Base-by-base conservation (phyloP, 2,329 filamentous ascomycete species). In the Sphaerulina musiva region DNA sequence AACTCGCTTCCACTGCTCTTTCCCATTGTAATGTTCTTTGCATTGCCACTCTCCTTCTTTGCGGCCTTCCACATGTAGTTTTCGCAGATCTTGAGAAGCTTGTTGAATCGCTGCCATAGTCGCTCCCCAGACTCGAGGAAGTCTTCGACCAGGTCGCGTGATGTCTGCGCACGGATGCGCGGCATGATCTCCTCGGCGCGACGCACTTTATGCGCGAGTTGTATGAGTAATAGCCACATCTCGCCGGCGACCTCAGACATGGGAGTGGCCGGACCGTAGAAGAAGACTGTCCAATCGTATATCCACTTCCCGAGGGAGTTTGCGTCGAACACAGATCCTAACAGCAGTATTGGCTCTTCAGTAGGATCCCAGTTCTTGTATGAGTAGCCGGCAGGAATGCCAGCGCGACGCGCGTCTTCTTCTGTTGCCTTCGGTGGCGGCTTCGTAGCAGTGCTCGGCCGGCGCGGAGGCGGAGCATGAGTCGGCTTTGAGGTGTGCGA, bases 261-360 rank as follows among this genome's bases (percentile, higher is more conserved):
- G 48, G 90, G 88, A 9, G 87, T 89, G 40, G 82, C 81, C 11
- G 89, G 82, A 38, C 89, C 89, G 63, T 95, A 85, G 70, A 86
- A 85, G 76, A 89, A 95, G 60, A 96, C 89, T 14, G 93, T 96
- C 93, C 93, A 98, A 78, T 97, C 93, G 73, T 95, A 98, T 68
- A 98, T 95, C 93, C 93, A 98, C 75, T 96, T 96, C 67, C 93
- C 93, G 31, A 98, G 80, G 26, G 89, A 95, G 79, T 97, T 96
- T 68, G 92, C 89, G 69, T 97, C 93, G 68, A 97, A 97, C 53
- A 97, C 93, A 68, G 89, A 95, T 48, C 93, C 93, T 20, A 97
- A 80, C 26, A 98, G 81, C 69, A 96, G 85, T 69, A 98, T 96
- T 48, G 93, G 93, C 63, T 90, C 84, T 76, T 97, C 92, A 29